Evolutionary conservation across 306 rosid genomes (phyloP).

Genomic region (Dalbergia cochinchinensis): DNA sequence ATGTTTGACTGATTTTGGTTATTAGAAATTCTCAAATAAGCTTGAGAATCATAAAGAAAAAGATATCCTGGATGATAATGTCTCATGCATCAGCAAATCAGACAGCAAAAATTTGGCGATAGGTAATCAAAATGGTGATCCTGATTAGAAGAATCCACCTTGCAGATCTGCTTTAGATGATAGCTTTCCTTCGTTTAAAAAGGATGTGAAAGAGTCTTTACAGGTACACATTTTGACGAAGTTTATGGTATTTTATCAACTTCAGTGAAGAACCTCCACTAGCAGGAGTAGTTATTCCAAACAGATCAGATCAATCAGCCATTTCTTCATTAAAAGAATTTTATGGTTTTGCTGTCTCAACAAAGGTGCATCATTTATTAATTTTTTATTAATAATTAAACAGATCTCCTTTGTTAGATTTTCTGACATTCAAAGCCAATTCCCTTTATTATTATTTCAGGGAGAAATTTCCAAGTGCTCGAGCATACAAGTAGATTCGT

Average conservation of each 20-base stretch:
- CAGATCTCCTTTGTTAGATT: slow-evolving; percentile 8
- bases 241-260: not conserved
- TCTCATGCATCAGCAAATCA: slow-evolving; percentile 26
- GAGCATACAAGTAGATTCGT: slow-evolving; percentile 29
- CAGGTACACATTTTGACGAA: slow-evolving; percentile 20
- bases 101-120: slow-evolving; percentile 26
- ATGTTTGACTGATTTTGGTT: slow-evolving; percentile 23
- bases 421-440: not conserved
- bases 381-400: not conserved
- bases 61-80: slow-evolving; percentile 19
- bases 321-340: slow-evolving; percentile 36
- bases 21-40: slow-evolving; percentile 15
- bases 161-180: slow-evolving; percentile 9
- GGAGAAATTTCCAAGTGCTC: slow-evolving; percentile 22
- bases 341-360: not conserved
- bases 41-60: slow-evolving; percentile 30
- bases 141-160: slow-evolving; percentile 3
- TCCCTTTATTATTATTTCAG: slow-evolving; percentile 15
- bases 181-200: slow-evolving; percentile 23
- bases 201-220: slow-evolving; percentile 22
- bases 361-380: not conserved
- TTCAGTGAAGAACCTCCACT: slow-evolving; percentile 11
- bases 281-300: slow-evolving; percentile 4
- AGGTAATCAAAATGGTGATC: not conserved
- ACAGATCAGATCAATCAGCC: slow-evolving; percentile 8